Base-by-base conservation (phyloP, 2,329 filamentous ascomycete species). In the Plenodomus tracheiphilus region DNA sequence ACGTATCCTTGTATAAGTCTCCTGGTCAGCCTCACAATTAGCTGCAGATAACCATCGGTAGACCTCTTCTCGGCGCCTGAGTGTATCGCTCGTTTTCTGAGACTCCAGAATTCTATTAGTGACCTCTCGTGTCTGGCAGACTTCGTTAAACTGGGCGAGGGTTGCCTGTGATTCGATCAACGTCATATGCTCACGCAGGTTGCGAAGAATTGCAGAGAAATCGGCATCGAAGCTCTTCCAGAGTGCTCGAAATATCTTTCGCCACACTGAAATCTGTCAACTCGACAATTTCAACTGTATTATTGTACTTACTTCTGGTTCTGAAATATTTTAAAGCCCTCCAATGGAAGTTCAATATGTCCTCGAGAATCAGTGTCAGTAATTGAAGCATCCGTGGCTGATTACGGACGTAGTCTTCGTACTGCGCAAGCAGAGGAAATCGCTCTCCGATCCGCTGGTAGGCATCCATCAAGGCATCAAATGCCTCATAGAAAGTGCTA, bases 301-400 rank as follows among this genome's bases (percentile, higher is more conserved):
- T 7, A 21, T 8, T 13, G 9, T 18, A 53, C 55, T 41, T 44
- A 65, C 62, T 11, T 38, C 44, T 58, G 3, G 58, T 57, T 4
- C 48, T 45, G n/a, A 66, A 65, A 45, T 62, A 65, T 25, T 59
- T 53, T 37, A 75, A 48, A 1, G 71, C 67, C 25, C 60, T 48
- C 19, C 56, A 50, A 46, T 76, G 74, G 45, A 77, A 77, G 2
- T 71, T 66, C 0, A 77, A 58, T 9, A 74, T 70, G 41, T 76
- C 73, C 5, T 59, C 53, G 39, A 72, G 76, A 5, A 76, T 71
- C 15, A 67, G 16, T 17, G 52, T 61, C 2, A 77, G 57, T 6
- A 71, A 61, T 1, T 51, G 40, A 4, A 54, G 47, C 62, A 77
- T 68, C 13, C 71, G 42, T 0, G 47, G 37, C 9, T 66, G 65